Evolutionary conservation across 768 basidiomycete genomes (phyloP).

Genomic region (Rhodotorula sphaerocarpa): DNA sequence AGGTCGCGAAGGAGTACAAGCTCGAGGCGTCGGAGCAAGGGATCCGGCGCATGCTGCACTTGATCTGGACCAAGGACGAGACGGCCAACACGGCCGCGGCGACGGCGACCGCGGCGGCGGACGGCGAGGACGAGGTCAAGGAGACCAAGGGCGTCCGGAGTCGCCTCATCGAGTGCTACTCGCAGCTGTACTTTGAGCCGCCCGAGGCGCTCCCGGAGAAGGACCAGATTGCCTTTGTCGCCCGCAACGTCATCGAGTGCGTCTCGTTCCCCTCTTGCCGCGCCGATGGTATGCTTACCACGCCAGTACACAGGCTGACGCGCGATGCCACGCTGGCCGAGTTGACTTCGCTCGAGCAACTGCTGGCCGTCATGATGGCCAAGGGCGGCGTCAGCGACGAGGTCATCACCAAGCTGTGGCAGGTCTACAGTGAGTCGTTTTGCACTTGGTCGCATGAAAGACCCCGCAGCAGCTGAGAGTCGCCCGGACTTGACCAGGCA

Average conservation of each 20-base stretch:
- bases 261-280: constrained; percentile 36
- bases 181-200: constrained; percentile 77
- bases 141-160: constrained; percentile 83
- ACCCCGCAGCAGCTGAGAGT: too few relatives aligned
- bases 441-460: too few relatives aligned
- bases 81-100: constrained; percentile 48
- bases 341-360: constrained; percentile 88
- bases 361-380: constrained; percentile 93
- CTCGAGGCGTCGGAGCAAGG: constrained; percentile 73
- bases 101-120: constrained; percentile 40
- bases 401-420: constrained; percentile 86
- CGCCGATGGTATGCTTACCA: neutral
- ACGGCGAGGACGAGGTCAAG: constrained; percentile 49
- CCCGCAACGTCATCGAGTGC: constrained; percentile 95
- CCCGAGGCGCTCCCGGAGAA: constrained; percentile 60
- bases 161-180: constrained; percentile 79
- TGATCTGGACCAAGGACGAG: constrained; percentile 95
- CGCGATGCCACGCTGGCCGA: constrained; percentile 89
- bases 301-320: constrained; percentile 58
- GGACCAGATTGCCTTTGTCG: constrained; percentile 79
- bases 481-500: constrained; percentile 50
- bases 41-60: constrained; percentile 90
- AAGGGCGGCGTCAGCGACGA: constrained; percentile 73
- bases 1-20: constrained; percentile 68
- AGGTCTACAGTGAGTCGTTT: constrained; percentile 70